Conservation (phyloP, 352 stramenopile genomes). For the Phytophthora hibernalis region DNA sequence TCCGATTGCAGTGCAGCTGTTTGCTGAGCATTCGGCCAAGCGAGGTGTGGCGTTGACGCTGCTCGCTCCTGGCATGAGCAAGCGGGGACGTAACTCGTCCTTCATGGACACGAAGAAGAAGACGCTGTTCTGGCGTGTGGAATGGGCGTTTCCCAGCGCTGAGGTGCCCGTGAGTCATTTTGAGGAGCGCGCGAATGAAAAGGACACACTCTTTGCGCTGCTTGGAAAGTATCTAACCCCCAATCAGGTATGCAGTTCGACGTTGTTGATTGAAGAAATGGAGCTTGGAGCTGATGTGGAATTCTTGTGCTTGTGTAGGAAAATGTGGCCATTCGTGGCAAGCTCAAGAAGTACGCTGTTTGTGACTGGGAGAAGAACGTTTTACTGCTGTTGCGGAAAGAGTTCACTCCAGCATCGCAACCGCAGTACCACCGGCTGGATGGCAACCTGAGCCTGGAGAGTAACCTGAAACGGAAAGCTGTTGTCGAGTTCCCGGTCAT, state of each 20-base stretch:
- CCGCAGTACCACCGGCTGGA: slow-evolving; percentile 81
- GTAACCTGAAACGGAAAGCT: slow-evolving; percentile 79
- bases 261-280: neutral
- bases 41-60: slow-evolving; percentile 73
- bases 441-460: slow-evolving; percentile 64
- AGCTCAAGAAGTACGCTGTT: slow-evolving; percentile 75
- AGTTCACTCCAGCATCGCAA: slow-evolving; percentile 74
- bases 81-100: slow-evolving; percentile 76
- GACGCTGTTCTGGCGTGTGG: slow-evolving; percentile 78
- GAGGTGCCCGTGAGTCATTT: slow-evolving; percentile 53
- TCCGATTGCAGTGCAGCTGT: slow-evolving; percentile 67
- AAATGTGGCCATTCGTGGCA: slow-evolving; percentile 69
- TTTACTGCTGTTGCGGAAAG: slow-evolving; percentile 74
- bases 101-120: slow-evolving; percentile 74
- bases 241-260: slow-evolving; percentile 48
- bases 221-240: slow-evolving; percentile 68
- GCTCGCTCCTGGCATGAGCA: slow-evolving; percentile 84
- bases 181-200: slow-evolving; percentile 64
- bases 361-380: slow-evolving; percentile 62
- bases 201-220: slow-evolving; percentile 60
- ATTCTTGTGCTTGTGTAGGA: slow-evolving; percentile 45
- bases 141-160: slow-evolving; percentile 73
- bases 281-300: neutral
- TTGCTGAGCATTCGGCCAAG: slow-evolving; percentile 75
- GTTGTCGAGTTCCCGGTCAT: slow-evolving; percentile 86